phyloP scores from a whole-genome alignment of 169 alveolate genomes.

The Cryptosporidium meleagridis region DNA sequence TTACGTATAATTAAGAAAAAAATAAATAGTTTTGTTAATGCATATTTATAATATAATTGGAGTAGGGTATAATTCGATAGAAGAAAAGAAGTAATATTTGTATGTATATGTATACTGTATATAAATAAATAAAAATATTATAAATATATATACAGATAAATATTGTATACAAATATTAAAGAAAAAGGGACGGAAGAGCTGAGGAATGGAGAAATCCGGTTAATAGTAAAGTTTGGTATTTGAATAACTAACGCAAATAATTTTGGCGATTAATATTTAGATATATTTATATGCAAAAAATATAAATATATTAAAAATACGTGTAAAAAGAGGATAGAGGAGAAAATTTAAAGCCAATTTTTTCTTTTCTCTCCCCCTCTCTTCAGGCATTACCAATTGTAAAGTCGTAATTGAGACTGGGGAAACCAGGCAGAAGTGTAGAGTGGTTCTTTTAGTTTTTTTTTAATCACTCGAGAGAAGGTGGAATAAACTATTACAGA shows the following conservation, averaged over 20 bases:
- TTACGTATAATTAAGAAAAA: background rate
- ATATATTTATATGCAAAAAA: background rate
- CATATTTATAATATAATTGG: background rate
- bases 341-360: background rate
- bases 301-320: too few relatives aligned
- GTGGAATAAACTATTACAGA: background rate
- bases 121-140: too few relatives aligned
- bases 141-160: background rate
- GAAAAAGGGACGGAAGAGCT: background rate
- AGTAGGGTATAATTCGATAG: background rate
- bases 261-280: background rate
- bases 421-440: background rate
- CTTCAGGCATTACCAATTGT: background rate
- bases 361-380: background rate
- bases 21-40: background rate
- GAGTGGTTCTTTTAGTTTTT: background rate
- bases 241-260: background rate
- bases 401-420: background rate
- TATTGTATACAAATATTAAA: background rate
- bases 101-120: background rate
- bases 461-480: background rate
- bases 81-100: background rate
- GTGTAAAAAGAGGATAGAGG: background rate
- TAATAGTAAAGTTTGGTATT: background rate
- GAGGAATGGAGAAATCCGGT: constrained; percentile 7